A percentile compares a stretch with the other conserved stretches of the same genome.
phyloP scores from a whole-genome alignment of 495 filamentous ascomycete species.

The Aspergillus asperescens region DNA sequence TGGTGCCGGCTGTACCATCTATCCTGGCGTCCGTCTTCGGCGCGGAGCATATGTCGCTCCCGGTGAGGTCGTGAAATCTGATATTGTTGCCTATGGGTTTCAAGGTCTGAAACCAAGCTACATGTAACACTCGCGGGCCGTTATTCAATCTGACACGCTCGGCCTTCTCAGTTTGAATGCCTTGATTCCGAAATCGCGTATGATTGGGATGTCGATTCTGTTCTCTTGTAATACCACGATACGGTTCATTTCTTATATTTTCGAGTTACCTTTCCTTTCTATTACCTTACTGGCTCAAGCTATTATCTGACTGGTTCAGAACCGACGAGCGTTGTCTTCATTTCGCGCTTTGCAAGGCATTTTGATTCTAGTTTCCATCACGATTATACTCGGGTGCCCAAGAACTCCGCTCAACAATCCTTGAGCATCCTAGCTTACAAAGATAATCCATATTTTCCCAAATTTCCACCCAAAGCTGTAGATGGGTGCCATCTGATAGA shows the following conservation, averaged over 20 bases:
- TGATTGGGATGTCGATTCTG: not conserved
- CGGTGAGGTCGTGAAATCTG: slow-evolving; percentile 42
- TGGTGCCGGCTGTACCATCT: slow-evolving; percentile 77
- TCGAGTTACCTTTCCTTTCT: not conserved
- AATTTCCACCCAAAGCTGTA: no score
- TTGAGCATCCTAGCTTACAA: no score
- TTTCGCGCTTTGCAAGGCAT: not conserved
- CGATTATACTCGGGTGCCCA: no score
- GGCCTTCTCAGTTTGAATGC: not conserved
- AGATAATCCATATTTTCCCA: no score
- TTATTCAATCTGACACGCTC: not conserved
- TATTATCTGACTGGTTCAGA: slow-evolving; percentile 11
- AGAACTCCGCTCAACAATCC: no score
- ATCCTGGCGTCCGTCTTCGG: slow-evolving; percentile 50
- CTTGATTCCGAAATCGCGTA: not conserved
- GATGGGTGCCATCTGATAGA: no score
- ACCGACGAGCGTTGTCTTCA: not conserved
- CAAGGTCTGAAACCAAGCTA: slow-evolving; percentile 43
- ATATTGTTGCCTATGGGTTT: slow-evolving; percentile 43
- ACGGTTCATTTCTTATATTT: not conserved
- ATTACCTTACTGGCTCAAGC: not conserved
- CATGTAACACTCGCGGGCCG: slow-evolving; percentile 25
- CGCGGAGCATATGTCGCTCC: slow-evolving; percentile 43
- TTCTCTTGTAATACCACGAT: slow-evolving; percentile 1
- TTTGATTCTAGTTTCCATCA: not conserved